Base-by-base conservation (phyloP, 148 eudicot species). In the Rheum nobile region DNA sequence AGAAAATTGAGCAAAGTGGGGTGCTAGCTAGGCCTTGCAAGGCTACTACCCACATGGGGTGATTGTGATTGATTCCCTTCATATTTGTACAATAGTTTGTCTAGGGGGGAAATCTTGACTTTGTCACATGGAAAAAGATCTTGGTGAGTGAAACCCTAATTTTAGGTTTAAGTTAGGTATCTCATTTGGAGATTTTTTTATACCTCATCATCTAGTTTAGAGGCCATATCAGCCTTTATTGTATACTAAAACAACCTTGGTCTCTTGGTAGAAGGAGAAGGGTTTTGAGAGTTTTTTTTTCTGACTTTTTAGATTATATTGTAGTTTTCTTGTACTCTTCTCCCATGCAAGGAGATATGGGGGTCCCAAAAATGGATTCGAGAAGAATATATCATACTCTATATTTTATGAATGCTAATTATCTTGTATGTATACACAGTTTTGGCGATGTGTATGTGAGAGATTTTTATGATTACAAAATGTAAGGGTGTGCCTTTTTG, bases 291-390 rank as follows among this genome's bases (percentile, higher is more conserved):
- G 16, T 46, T 1, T 46, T 22, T 72, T 39, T 10, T n/a, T 19
- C 24, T 37, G 16, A 17, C n/a, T 42, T 46, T 43, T 22, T 68
- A 17, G 67, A 61, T 61, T 61, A 12, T 71, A 44, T 44, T 71
- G 74, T 71, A 71, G 43, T 71, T 41, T 42, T 17, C 52, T 48
- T 26, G 59, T 29, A 72, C 61, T 72, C 38, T 31, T 73, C 44
- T 73, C 38, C 67, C 38, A 50, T 48, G 43, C 41, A 73, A 32
- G 46, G 44, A 73, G 75, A 73, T 73, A 28, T 54, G 75, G 75
- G 75, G 75, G 75, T 28, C 67, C 67, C 67, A 67, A 73, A 34
- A 44, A 19, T 73, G 41, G 63, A 50, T 73, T 50, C 54, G 59
- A 17, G 59, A 73, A 52, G 44, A 73, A 73, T 42, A 54, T 32